Evolutionary conservation across 257 asterid species (phyloP), one percentile per base, ranked within the genome.

Genomic region (Vinca minor): DNA sequence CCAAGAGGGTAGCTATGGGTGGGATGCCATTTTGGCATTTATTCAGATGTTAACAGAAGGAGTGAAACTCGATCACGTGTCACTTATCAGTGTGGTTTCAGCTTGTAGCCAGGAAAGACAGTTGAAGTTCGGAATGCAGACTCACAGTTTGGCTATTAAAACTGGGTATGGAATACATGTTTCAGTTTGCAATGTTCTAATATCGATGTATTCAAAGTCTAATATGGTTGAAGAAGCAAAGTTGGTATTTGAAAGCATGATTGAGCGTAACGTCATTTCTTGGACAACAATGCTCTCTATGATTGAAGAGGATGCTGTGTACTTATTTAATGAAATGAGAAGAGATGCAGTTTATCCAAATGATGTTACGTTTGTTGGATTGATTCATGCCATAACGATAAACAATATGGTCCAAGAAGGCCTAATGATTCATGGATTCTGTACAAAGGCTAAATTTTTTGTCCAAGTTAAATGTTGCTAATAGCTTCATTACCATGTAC

Each of bases 231-330:
- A 72, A 65, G 95, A 85, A 68, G 88, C 89, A 48, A 58, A 53
- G 21, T 39, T 76, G 72, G 83, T 87, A 52, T 92, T 85, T 59
- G 67, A 67, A 70, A 70, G 77, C 45, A 83, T 74, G 73, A 41
- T 20, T 28, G 83, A 76, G 44, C 86, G 74, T 8, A 78, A 87
- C 64, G 98, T 92, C 13, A 85, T 92, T 29, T 92, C 98, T 65
- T 92, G 95, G 93, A 92, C 98, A 28, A 92, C 98, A 36, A 85
- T 92, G 86, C 77, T 92, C 70, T 83, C 95, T 12, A 67, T 83
- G 46, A 65, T 71, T 29, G 87, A 86, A 56, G 91, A 79, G 45
- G 74, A 75, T 14, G 94, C 93, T 0, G 54, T 92, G 67, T 41
- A 29, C 59, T 53, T 82, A 46, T 88, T 87, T 62, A 85, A 65